Evolutionary conservation across 1,284 basidiomycete species (phyloP).

Genomic region (Leccinum subspadiceum): DNA sequence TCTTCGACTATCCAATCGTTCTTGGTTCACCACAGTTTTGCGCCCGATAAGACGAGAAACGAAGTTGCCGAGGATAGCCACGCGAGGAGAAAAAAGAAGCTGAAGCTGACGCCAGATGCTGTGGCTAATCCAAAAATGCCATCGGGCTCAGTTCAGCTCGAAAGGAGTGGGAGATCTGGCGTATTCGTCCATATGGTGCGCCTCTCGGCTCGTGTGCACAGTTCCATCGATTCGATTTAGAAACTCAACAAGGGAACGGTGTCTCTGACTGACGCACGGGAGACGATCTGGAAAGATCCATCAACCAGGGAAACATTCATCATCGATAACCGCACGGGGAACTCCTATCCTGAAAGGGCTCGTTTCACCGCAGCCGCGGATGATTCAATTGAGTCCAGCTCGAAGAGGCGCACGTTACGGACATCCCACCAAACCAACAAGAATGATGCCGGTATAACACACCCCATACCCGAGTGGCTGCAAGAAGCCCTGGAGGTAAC

Average conservation of each 20-base stretch:
- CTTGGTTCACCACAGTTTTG: conserved; percentile 65
- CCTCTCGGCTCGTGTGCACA: conserved; percentile 6
- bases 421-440: conserved; percentile 6
- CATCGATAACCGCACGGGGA: conserved; percentile 65
- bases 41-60: conserved; percentile 24
- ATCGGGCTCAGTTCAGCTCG: conserved; percentile 14
- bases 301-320: conserved; percentile 64
- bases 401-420: conserved; percentile 18
- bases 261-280: conserved; percentile 27
- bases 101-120: conserved; percentile 26
- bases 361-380: conserved; percentile 16
- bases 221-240: conserved; percentile 9
- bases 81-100: conserved; percentile 44
- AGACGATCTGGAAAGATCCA: conserved; percentile 58
- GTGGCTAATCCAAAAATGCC: conserved; percentile 16
- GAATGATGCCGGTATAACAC: not conserved
- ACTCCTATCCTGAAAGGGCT: conserved; percentile 45
- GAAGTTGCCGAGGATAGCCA: conserved; percentile 18
- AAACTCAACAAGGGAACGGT: conserved; percentile 13
- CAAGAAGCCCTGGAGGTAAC: conserved; percentile 46
- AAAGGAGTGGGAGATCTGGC: conserved; percentile 9
- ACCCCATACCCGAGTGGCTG: conserved; percentile 51
- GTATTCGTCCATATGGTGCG: conserved; percentile 22
- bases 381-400: conserved; percentile 9
- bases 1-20: conserved; percentile 61